Evolutionary conservation across 306 rosid species (phyloP), one percentile per base, ranked within the genome.

Genomic region (Castanea crenata): DNA sequence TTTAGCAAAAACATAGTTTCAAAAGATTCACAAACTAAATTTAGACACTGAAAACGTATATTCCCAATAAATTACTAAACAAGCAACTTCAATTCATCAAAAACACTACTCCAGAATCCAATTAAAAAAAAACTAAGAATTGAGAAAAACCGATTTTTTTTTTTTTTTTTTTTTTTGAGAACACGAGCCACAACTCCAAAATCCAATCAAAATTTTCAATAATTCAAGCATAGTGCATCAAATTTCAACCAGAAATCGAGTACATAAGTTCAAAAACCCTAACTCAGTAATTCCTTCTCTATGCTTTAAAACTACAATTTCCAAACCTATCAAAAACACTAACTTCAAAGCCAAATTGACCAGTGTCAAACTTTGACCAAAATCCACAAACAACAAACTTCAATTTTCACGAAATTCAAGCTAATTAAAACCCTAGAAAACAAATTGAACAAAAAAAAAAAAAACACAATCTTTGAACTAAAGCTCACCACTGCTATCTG

Each of bases 401-500:
- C 8, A 46, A 68, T 55, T 38, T 38, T 23, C 58, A 51, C 31
- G 41, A 59, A 72, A 32, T 25, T 34, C 27, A 52, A 74, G 72
- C 71, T 71, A 38, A 41, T 49, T 38, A 55, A 64, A 41, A 86
- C 67, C 65, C 65, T 20, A 61, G 54, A 52, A 80, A 74, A 75
- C 15, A 82, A 56, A 41, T 41, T 41, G 46, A 73, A 46, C 54
- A 56, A 9, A 74, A 21, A 31, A 74, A 21, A 31, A 56, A 38
- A 80, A 77, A 76, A 62, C 11, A 27, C 16, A 6, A 27, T 32
- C 69, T 73, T 75, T 51, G 8, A 71, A 68, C 46, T 25, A 76
- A 57, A 63, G 61, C 97, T 83, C 86, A 92, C 97, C 97, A 63
- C 97, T 92, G 87, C 94, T 90, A 83, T 92, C 97, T 14, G 94